Percentiles rank a stretch among this genome's conserved stretches.
These are phyloP conservation scores for Pterocarpus macrocarpus DNA, from an alignment of 306 rosid genomes.

Conservation along the genomic window DNA sequence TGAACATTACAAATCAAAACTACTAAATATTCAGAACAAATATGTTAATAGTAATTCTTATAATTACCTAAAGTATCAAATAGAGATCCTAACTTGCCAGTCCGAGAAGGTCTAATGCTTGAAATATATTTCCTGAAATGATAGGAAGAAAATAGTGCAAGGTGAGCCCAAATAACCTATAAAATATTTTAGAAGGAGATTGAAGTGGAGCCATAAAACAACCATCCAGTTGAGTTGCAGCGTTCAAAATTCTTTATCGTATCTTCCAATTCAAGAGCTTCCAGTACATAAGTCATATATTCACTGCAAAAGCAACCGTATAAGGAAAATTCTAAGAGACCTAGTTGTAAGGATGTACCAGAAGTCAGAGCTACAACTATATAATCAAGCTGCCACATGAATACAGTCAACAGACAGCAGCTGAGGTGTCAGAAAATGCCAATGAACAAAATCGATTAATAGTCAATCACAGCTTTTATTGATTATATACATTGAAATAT, in stretches of 20 bases:
- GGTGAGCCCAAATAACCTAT: conserved; percentile 35
- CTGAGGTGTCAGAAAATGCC: neutral
- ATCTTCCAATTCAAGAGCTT: conserved; percentile 94
- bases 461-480: neutral
- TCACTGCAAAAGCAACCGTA: conserved; percentile 69
- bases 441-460: conserved; percentile 36
- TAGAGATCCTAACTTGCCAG: conserved; percentile 69
- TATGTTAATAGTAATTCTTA: conserved; percentile 27
- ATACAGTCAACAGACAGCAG: conserved; percentile 28
- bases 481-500: conserved; percentile 2
- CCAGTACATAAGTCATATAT: conserved; percentile 80
- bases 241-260: conserved; percentile 78
- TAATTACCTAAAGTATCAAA: conserved; percentile 74
- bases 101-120: conserved; percentile 73
- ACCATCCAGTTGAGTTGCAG: conserved; percentile 86
- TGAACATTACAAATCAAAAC: conserved; percentile 24
- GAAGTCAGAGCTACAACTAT: conserved; percentile 25
- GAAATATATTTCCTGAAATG: conserved; percentile 88
- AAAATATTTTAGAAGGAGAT: conserved; percentile 21
- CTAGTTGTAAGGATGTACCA: conserved; percentile 6
- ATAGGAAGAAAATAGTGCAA: conserved; percentile 27
- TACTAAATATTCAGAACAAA: conserved; percentile 1
- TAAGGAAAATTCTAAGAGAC: conserved; percentile 32
- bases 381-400: conserved; percentile 26
- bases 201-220: neutral